Base-by-base conservation (phyloP, 2,329 filamentous ascomycete genomes). In the Penicillium sp. region DNA sequence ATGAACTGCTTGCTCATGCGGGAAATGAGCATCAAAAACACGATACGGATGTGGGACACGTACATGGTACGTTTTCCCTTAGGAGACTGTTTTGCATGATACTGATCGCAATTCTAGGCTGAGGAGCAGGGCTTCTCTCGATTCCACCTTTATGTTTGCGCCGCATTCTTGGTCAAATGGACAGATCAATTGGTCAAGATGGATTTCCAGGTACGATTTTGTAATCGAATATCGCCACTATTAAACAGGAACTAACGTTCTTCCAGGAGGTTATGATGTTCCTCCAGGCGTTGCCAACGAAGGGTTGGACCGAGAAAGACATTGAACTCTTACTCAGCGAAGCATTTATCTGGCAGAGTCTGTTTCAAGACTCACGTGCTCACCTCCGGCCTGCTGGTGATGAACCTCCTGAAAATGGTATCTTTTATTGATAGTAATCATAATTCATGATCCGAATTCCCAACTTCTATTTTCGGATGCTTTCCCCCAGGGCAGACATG, bases 1-100 rank as follows among this genome's bases (percentile, higher is more conserved):
- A 99, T 99, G 94, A 99, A 99, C 70, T 99, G 94, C 75, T 84
- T 99, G 52, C 81, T 99, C 64, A 99, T 99, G 94, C 86, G 94
- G 62, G 94, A 99, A 78, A 90, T 99, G 64, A 96, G 90, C 72
- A 93, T 99, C 57, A 90, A 88, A 74, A 97, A 97, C 73, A 97
- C 92, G 0, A 96, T 99, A 63, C 84, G 94, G 66, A 99, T 99
- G 94, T 99, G 94, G 94, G 94, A 99, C 76, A 99, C 94, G 27
- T 99, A 99, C 78, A 85, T 99, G 79, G 93, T 97, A 80, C 77
- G 51, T 47, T 38, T 23, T 10, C 33, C 19, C 44, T 5, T 29
- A 31, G 55, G 55, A n/a, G 31, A 31, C 45, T 27, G 21, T 17
- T 39, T 53, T 41, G 23, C 3, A n/a, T 44, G 27, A 51, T 63